phyloP scores from a whole-genome alignment of 495 filamentous ascomycete species.

The Trichoderma gamsii region DNA sequence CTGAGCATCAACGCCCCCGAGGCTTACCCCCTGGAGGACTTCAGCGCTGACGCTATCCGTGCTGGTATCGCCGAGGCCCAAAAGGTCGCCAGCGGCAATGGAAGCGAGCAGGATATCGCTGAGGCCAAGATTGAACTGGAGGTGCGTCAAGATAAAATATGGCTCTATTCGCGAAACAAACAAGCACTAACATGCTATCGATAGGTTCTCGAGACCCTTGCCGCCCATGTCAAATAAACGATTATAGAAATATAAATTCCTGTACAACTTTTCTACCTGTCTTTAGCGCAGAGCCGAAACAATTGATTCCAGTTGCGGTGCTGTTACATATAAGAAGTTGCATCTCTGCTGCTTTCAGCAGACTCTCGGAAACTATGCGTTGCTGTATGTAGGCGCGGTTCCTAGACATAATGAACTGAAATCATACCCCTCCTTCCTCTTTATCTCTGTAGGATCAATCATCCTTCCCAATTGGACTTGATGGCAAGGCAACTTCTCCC shows the following conservation, averaged over 20 bases:
- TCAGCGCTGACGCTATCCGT: constrained; percentile 76
- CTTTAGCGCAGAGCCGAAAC: constrained; percentile 58
- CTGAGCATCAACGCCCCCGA: constrained; percentile 98
- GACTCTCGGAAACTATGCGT: constrained; percentile 61
- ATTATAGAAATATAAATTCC: constrained; percentile 1
- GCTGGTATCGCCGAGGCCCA: constrained; percentile 86
- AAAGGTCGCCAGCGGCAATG: constrained; percentile 84
- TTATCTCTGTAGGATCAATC: constrained; percentile 24
- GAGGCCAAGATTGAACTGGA: constrained; percentile 98
- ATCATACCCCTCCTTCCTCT: neutral
- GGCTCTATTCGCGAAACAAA: constrained; percentile 14
- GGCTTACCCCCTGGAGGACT: constrained; percentile 89
- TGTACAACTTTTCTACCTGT: constrained; percentile 23
- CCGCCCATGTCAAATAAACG: constrained; percentile 14
- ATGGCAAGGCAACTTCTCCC: neutral
- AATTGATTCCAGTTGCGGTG: neutral
- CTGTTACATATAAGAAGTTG: neutral
- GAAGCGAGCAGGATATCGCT: constrained; percentile 95
- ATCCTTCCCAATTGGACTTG: constrained; percentile 19
- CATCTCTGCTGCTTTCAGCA: constrained; percentile 42
- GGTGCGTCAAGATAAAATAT: constrained; percentile 44
- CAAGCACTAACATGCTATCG: neutral
- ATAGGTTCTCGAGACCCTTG: constrained; percentile 31
- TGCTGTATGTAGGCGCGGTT: constrained; percentile 14
- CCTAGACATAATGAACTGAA: constrained; percentile 19